These are phyloP conservation scores for Prunus persica DNA, from an alignment of 306 rosid genomes.

Conservation along the genomic window DNA sequence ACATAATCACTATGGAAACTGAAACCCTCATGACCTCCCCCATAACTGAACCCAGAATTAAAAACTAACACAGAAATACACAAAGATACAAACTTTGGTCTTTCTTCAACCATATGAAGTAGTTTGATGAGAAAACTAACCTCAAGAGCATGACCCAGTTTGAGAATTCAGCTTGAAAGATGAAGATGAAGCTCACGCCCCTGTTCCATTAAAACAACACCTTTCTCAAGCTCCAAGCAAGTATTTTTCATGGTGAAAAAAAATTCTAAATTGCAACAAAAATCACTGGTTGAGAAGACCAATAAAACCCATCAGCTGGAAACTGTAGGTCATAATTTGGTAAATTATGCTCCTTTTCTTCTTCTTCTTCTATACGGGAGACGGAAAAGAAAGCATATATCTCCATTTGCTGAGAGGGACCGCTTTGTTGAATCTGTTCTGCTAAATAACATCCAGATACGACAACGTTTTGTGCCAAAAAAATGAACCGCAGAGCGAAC, in stretches of 20 bases:
- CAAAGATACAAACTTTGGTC: not conserved
- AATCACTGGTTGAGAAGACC: not conserved
- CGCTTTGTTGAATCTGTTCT: not conserved
- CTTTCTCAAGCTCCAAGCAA: not conserved
- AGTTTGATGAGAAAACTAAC: not conserved
- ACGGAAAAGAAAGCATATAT: not conserved
- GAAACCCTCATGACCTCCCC: constrained; percentile 18
- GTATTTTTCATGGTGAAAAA: not conserved
- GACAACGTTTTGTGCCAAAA: not conserved
- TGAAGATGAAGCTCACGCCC: not conserved
- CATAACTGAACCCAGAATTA: constrained; percentile 19
- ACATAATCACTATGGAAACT: constrained; percentile 14
- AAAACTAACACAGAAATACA: not conserved
- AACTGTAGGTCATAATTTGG: not conserved
- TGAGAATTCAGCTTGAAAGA: not conserved
- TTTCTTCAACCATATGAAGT: not conserved
- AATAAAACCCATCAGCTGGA: not conserved
- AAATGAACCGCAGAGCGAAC: too few species aligned
- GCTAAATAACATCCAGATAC: not conserved
- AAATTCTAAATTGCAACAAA: not conserved
- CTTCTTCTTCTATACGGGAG: not conserved
- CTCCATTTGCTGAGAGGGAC: not conserved
- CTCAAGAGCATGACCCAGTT: constrained; percentile 1
- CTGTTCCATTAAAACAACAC: not conserved
- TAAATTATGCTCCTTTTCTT: not conserved